phyloP scores from a whole-genome alignment of 2,329 filamentous ascomycete genomes.

The Leptographium flavum region DNA sequence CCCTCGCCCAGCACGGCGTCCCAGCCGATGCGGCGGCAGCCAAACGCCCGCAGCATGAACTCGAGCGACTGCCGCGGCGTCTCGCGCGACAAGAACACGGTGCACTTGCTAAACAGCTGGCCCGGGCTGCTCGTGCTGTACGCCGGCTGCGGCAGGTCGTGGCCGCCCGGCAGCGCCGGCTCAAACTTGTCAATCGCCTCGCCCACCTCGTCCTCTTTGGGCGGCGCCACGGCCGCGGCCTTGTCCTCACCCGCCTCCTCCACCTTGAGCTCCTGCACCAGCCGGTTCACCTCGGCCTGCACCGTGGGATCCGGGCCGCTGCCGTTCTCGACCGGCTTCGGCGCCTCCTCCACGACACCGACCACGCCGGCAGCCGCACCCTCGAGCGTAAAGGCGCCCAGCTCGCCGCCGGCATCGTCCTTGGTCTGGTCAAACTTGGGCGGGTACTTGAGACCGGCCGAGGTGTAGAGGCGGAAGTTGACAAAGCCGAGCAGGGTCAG shows the following conservation, averaged over 20 bases:
- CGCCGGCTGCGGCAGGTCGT: constrained; percentile 69
- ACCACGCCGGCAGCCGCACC: constrained; percentile 30
- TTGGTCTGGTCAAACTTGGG: constrained; percentile 81
- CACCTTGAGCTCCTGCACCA: constrained; percentile 52
- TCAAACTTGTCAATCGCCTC: constrained; percentile 77
- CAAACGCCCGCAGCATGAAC: constrained; percentile 85
- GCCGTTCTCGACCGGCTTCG: constrained; percentile 31
- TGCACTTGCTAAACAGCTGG: constrained; percentile 75
- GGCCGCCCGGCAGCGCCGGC: constrained; percentile 67
- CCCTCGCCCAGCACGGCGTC: constrained; percentile 81
- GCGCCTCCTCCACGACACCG: constrained; percentile 27
- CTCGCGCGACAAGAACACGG: constrained; percentile 86
- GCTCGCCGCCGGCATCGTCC: constrained; percentile 79
- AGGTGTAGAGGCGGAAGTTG: constrained; percentile 89
- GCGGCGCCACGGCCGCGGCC: constrained; percentile 21
- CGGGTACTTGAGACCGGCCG: constrained; percentile 83
- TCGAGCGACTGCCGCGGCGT: constrained; percentile 82
- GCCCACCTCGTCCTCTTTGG: constrained; percentile 35
- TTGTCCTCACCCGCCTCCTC: constrained; percentile 29
- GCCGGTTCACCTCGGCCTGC: constrained; percentile 53
- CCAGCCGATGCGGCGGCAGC: constrained; percentile 93
- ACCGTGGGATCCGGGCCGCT: constrained; percentile 40
- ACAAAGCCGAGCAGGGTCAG: constrained; percentile 90
- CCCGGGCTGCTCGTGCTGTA: constrained; percentile 51
- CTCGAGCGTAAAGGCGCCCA: constrained; percentile 84